phyloP scores from a whole-genome alignment of 345 rosid species.

The Aquilaria sinensis region DNA sequence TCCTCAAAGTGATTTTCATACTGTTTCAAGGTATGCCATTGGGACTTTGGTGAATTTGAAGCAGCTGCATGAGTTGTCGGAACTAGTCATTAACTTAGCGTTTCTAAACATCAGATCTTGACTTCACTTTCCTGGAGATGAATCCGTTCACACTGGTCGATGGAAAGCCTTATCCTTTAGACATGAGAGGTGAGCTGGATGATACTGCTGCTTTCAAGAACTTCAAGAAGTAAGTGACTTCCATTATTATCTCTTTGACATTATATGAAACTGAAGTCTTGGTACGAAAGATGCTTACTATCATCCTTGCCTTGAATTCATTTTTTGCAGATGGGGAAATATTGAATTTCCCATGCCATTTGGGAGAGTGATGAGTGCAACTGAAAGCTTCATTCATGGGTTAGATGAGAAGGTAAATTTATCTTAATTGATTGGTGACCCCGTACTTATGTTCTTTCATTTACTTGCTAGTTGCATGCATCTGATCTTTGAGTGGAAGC shows the following conservation, averaged over 20 bases:
- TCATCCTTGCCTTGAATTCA: conserved; percentile 16
- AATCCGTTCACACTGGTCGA: conserved; percentile 89
- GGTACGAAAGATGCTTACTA: not conserved
- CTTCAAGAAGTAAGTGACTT: conserved; percentile 68
- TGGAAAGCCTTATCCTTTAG: conserved; percentile 94
- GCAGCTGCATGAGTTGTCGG: conserved; percentile 1
- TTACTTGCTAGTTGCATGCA: too few species aligned
- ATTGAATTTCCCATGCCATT: conserved; percentile 93
- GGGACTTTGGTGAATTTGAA: not conserved
- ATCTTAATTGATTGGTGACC: not conserved
- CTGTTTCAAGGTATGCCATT: conserved; percentile 65
- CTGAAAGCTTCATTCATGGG: conserved; percentile 87
- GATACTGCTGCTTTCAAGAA: conserved; percentile 98
- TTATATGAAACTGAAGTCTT: not conserved
- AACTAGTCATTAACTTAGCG: conserved; percentile 12
- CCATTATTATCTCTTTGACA: conserved; percentile 1
- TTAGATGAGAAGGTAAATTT: conserved; percentile 81
- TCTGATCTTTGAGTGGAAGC: not conserved
- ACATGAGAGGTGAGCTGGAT: conserved; percentile 98
- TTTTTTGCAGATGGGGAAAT: conserved; percentile 70
- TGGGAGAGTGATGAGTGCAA: conserved; percentile 90
- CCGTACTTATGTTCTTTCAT: not conserved
- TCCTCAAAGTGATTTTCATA: conserved; percentile 59
- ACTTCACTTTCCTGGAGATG: conserved; percentile 98
- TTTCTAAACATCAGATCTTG: conserved; percentile 53